Evolutionary conservation across 192 early-diverging fungal species (phyloP), one percentile per base, ranked within the genome.

Genomic region (Coemansia sp.): DNA sequence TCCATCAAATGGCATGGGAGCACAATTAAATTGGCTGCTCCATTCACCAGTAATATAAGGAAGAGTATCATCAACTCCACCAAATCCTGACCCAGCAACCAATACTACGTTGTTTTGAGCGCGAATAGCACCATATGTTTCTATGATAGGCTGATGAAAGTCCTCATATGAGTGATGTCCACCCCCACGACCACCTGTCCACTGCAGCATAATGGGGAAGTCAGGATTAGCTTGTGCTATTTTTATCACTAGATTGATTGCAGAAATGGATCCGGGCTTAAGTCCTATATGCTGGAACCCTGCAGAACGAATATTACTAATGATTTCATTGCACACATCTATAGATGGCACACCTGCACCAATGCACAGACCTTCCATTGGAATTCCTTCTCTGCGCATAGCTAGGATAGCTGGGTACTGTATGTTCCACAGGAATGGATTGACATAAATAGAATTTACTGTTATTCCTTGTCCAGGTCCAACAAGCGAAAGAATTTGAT

Each of bases 141-240:
- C 61, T 7, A 98, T 66, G 59, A 98, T 87, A 43, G 93, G 93
- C 63, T 85, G 84, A 71, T 96, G 92, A 71, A 95, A 90, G 79
- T 98, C 93, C 79, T 96, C 95, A 58, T 89, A 96, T 62, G 89
- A 92, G 84, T 98, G 93, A 73, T 98, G 95, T 15, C 95, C 95
- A 64, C 93, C 95, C 34, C 87, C 93, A 59, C 93, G 86, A 25
- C 95, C 95, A 78, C 95, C 93, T 17, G 95, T 98, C 95, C 95
- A 98, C 74, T 98, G 93, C 53, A 95, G 80, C 46, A 95, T 81
- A 46, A 98, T 83, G 5, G 93, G 90, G 81, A 93, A 92, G 30
- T 84, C 84, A 4, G 87, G 86, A 60, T 91, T 83, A 27, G 83
- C 80, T 57, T 87, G 85, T 44, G 93, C 93, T 72, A 98, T 93